Evolutionary conservation across 2,329 filamentous ascomycete species (phyloP).

Genomic region (Fusarium austroafricanum): DNA sequence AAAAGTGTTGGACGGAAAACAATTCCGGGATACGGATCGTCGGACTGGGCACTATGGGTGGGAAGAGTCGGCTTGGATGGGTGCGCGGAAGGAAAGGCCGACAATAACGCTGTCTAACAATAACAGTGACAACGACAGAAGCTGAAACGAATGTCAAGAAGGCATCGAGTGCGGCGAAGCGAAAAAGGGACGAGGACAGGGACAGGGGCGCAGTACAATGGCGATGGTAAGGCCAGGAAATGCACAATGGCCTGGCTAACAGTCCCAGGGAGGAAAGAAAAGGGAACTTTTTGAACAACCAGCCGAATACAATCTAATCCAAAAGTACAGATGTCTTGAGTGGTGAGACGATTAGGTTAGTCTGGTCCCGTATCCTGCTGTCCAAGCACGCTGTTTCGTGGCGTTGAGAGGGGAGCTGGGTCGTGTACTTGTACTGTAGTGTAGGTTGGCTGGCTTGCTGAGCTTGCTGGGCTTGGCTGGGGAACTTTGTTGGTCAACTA

Average conservation of each 20-base stretch:
- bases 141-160: conserved; percentile 45
- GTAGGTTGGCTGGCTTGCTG: too few relatives aligned
- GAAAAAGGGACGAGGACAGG: conserved; percentile 23
- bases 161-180: conserved; percentile 32
- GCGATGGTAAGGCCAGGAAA: conserved; percentile 27
- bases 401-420: conserved; percentile 42
- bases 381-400: conserved; percentile 35
- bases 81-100: conserved; percentile 27
- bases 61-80: not conserved
- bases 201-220: conserved; percentile 30
- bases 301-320: conserved; percentile 16
- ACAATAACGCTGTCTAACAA: not conserved
- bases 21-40: conserved; percentile 19
- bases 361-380: conserved; percentile 16
- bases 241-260: conserved; percentile 15
- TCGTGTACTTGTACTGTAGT: too few relatives aligned
- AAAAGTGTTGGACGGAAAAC: conserved; percentile 15
- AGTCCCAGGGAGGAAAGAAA: conserved; percentile 20
- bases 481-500: conserved; percentile 43
- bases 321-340: conserved; percentile 35
- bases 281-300: conserved; percentile 18
- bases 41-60: not conserved
- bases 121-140: conserved; percentile 1
- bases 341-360: conserved; percentile 19
- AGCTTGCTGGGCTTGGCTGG: conserved; percentile 2